Conservation (phyloP, 306 rosid species). For the Dryas alaskensis region DNA sequence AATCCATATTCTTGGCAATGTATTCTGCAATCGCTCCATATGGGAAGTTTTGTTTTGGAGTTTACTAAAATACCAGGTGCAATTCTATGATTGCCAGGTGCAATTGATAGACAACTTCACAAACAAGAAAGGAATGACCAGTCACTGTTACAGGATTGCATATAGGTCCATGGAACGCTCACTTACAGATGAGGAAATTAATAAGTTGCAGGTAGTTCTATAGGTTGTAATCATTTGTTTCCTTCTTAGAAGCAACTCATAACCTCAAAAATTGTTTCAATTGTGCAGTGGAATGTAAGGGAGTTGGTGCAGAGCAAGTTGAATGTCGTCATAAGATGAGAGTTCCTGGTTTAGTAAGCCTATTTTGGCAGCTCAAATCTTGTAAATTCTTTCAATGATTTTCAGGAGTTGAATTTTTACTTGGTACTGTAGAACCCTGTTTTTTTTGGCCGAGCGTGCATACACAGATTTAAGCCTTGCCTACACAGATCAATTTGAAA, state of each 20-base stretch:
- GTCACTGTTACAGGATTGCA: slow-evolving; percentile 94
- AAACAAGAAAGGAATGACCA: slow-evolving; percentile 93
- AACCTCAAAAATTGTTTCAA: background rate
- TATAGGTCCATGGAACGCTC: slow-evolving; percentile 96
- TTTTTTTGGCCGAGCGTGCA: background rate
- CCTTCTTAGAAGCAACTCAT: background rate
- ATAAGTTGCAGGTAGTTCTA: slow-evolving; percentile 46
- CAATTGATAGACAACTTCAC: slow-evolving; percentile 91
- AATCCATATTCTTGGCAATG: background rate
- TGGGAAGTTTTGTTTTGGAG: background rate
- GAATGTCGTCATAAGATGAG: slow-evolving; percentile 47
- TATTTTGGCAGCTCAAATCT: background rate
- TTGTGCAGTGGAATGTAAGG: slow-evolving; percentile 36
- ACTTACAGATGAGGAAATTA: slow-evolving; percentile 92
- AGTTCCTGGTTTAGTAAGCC: background rate
- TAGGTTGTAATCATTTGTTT: background rate
- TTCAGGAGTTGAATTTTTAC: background rate
- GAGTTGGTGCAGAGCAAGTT: slow-evolving; percentile 47
- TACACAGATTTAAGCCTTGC: background rate
- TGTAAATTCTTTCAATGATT: background rate
- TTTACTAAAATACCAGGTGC: background rate
- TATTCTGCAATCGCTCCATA: background rate
- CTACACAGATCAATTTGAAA: background rate
- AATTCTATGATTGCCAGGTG: slow-evolving; percentile 46
- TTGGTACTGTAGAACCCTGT: background rate